A percentile compares a stretch with the other conserved stretches of the same genome.
phyloP scores from a whole-genome alignment of 495 filamentous ascomycete species.

The Emericellopsis terricola region DNA sequence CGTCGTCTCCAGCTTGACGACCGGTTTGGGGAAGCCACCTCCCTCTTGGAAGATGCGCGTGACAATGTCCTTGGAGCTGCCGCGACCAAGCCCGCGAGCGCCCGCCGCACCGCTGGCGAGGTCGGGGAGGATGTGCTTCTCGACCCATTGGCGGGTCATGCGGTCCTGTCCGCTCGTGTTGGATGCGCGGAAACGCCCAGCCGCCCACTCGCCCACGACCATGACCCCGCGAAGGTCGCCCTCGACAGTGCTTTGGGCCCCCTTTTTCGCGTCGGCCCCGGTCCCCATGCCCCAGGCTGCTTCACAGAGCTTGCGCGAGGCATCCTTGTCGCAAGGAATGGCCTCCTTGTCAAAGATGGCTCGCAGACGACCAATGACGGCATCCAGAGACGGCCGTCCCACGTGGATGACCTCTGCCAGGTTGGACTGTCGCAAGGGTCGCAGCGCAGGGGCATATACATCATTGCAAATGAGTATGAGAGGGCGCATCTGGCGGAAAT shows the following conservation, averaged over 20 bases:
- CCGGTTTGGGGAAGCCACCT: conserved; percentile 58
- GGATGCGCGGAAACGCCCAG: conserved; percentile 51
- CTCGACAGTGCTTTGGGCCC: conserved; percentile 46
- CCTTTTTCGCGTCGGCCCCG: conserved; percentile 35
- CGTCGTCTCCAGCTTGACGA: conserved; percentile 7
- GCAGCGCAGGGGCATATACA: conserved; percentile 80
- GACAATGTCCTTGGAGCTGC: conserved; percentile 65
- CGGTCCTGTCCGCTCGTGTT: conserved; percentile 12
- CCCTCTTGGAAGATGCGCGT: conserved; percentile 74
- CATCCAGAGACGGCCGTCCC: conserved; percentile 70
- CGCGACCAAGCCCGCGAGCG: conserved; percentile 59
- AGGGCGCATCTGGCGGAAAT: conserved; percentile 70
- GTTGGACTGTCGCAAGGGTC: conserved; percentile 61
- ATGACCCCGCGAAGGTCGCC: conserved; percentile 86
- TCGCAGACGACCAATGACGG: conserved; percentile 69
- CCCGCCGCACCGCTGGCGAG: conserved; percentile 58
- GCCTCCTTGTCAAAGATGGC: conserved; percentile 72
- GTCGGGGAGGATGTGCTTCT: conserved; percentile 52
- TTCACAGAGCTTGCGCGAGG: conserved; percentile 77
- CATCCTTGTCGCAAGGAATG: conserved; percentile 70
- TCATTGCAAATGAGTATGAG: conserved; percentile 94
- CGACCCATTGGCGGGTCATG: conserved; percentile 70
- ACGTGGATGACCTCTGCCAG: conserved; percentile 85
- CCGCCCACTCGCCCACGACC: conserved; percentile 91
- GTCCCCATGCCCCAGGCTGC: conserved; percentile 72